Evolutionary conservation across 805 yeast genomes (phyloP).

Genomic region (baker's yeast (Saccharomyces cerevisiae)): DNA sequence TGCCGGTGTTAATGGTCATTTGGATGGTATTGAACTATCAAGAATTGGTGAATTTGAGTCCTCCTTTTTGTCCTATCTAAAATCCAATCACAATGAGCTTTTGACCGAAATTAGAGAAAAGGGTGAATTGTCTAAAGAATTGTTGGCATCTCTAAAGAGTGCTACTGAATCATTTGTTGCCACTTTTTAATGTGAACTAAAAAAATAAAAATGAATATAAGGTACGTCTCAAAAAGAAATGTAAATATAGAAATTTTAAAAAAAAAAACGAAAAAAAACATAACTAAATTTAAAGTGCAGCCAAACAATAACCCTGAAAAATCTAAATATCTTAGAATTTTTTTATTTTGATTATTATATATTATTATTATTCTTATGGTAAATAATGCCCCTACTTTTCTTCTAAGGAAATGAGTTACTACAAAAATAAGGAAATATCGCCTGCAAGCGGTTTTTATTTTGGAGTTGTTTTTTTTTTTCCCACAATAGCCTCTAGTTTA

Average conservation of each 20-base stretch:
- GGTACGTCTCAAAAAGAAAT: constrained; percentile 1
- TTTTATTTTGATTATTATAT: not conserved
- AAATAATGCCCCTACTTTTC: not conserved
- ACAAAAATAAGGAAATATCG: not conserved
- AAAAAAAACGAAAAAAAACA: constrained; percentile 1
- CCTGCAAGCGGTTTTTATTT: not conserved
- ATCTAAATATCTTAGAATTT: not conserved
- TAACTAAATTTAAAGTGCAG: not conserved
- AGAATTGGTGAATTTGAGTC: constrained; percentile 87
- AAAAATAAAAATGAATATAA: not conserved
- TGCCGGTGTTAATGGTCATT: constrained; percentile 99
- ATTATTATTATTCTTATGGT: not conserved
- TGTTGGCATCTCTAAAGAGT: constrained; percentile 76
- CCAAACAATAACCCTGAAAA: not conserved
- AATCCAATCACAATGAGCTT: constrained; percentile 80
- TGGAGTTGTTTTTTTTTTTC: not conserved
- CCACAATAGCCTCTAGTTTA: not conserved
- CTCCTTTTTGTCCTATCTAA: constrained; percentile 84
- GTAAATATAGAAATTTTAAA: constrained; percentile 1
- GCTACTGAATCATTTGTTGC: constrained; percentile 90
- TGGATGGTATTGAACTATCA: constrained; percentile 76
- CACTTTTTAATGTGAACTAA: constrained; percentile 54
- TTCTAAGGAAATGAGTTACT: not conserved
- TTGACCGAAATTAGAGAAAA: constrained; percentile 73
- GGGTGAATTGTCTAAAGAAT: constrained; percentile 87